Conservation (phyloP, 768 basidiomycete species). For the Tylopilus sp. region DNA sequence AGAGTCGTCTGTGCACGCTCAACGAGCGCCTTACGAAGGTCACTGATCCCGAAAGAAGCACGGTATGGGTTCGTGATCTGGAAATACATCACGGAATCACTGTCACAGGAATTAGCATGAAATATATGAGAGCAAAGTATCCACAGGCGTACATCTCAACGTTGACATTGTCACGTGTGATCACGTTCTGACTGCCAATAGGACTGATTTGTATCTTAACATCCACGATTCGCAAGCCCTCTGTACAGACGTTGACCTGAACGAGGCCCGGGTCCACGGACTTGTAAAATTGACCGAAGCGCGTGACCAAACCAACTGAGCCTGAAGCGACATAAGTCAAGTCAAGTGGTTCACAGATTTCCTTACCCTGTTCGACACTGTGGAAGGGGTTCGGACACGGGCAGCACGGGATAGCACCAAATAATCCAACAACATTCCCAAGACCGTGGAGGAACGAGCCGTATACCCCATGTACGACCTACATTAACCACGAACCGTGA, state of each 20-base stretch:
- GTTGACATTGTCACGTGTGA: conserved; percentile 95
- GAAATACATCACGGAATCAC: conserved; percentile 93
- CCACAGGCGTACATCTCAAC: conserved; percentile 71
- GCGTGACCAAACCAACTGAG: conserved; percentile 84
- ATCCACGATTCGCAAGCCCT: conserved; percentile 80
- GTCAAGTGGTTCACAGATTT: background rate
- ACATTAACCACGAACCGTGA: background rate
- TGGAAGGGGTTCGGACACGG: conserved; percentile 84
- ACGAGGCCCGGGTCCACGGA: conserved; percentile 91
- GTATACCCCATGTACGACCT: conserved; percentile 83
- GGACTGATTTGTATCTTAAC: conserved; percentile 94
- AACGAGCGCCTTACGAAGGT: conserved; percentile 80
- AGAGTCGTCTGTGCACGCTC: conserved; percentile 93
- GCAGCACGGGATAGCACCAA: conserved; percentile 80
- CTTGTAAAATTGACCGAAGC: conserved; percentile 96
- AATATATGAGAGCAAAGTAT: background rate
- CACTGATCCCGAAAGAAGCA: conserved; percentile 89
- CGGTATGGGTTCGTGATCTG: conserved; percentile 89
- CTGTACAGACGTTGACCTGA: conserved; percentile 92
- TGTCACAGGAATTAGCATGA: conserved; percentile 27
- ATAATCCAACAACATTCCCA: conserved; percentile 62
- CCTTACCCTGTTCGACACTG: conserved; percentile 76
- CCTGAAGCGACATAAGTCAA: conserved; percentile 37
- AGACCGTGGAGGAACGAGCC: conserved; percentile 75
- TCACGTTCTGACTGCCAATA: conserved; percentile 84